Evolutionary conservation across 345 rosid species (phyloP), one percentile per base, ranked within the genome.

Genomic region (Eucalyptus marginata): DNA sequence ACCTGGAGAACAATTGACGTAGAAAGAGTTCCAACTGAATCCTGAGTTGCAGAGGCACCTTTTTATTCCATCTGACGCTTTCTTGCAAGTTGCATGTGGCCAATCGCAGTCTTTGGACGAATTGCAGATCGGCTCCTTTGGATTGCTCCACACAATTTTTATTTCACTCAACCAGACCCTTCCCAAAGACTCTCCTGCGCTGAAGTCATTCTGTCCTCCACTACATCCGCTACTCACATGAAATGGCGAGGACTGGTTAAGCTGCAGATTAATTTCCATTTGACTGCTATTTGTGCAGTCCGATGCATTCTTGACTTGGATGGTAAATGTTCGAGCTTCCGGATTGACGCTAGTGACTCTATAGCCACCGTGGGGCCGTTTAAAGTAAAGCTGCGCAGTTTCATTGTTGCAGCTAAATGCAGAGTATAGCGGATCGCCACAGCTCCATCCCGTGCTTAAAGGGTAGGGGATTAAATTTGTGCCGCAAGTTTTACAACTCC

Each of bases 401-500:
- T 68, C 43, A 4, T 2, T 54, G 86, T 90, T 4, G 29, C 94
- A 92, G 24, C 13, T 0, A 54, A 92, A 91, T 4, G 14, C 68
- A 24, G 27, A 80, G 87, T 92, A 92, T 46, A 22, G 16, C 4
- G 89, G 89, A 40, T 92, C 92, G 14, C 94, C 93, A 64, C 93
- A 92, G 24, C 68, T 64, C 51, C 44, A 4, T 11, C 76, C 62
- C 3, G 24, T 88, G 88, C 90, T 88, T 33, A 91, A 87, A 4
- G 94, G 94, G 66, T 91, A 92, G 20, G 92, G 94, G 31, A 92
- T 50, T 6, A 89, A 24, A 44, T 40, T 89, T 3, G 85, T 88
- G 56, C 93, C 91, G 43, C 94, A 90, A 46, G 86, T 9, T 33
- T 49, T 46, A 18, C 94, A 92, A 31, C 40, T 87, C 83, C 86